Percentiles rank a stretch among this genome's conserved stretches.
These are phyloP conservation scores for Elsinoe arachidis DNA, from an alignment of 2,329 filamentous ascomycete species.

Conservation along the genomic window DNA sequence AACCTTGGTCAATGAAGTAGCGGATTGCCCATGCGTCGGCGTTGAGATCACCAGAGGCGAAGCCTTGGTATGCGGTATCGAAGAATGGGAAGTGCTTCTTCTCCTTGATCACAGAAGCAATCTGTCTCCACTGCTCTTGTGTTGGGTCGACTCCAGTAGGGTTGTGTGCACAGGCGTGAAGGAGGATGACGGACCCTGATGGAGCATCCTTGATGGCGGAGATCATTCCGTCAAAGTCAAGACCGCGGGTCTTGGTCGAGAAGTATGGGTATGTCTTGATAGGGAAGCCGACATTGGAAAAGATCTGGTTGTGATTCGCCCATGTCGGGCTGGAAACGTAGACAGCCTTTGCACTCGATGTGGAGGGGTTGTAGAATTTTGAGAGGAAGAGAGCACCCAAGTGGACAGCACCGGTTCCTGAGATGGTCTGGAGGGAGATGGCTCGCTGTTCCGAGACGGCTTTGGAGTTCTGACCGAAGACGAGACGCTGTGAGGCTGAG, in stretches of 20 bases:
- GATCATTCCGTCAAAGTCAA: slow-evolving; percentile 89
- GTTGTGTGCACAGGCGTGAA: slow-evolving; percentile 76
- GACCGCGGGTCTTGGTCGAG: slow-evolving; percentile 73
- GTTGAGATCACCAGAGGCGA: slow-evolving; percentile 81
- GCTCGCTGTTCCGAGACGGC: slow-evolving; percentile 73
- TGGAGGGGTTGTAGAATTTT: slow-evolving; percentile 66
- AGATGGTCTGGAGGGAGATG: slow-evolving; percentile 85
- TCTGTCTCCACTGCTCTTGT: slow-evolving; percentile 85
- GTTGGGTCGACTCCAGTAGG: slow-evolving; percentile 95
- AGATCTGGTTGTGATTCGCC: slow-evolving; percentile 99
- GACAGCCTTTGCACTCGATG: slow-evolving; percentile 57
- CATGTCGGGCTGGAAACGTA: slow-evolving; percentile 95
- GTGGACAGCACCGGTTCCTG: slow-evolving; percentile 90
- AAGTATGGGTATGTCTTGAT: slow-evolving; percentile 91
- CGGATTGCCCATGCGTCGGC: slow-evolving; percentile 86
- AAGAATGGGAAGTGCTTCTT: slow-evolving; percentile 96
- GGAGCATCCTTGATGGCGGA: slow-evolving; percentile 83
- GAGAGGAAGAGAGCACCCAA: slow-evolving; percentile 87
- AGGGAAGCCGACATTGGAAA: slow-evolving; percentile 74
- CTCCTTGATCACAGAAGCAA: slow-evolving; percentile 65
- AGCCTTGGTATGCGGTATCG: slow-evolving; percentile 95
- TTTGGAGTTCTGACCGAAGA: slow-evolving; percentile 6
- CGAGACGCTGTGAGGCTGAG: slow-evolving; percentile 67
- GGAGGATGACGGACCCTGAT: slow-evolving; percentile 15
- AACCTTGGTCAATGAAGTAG: slow-evolving; percentile 89